phyloP scores from a whole-genome alignment of 805 yeast species.

The Teunomyces kruisii region DNA sequence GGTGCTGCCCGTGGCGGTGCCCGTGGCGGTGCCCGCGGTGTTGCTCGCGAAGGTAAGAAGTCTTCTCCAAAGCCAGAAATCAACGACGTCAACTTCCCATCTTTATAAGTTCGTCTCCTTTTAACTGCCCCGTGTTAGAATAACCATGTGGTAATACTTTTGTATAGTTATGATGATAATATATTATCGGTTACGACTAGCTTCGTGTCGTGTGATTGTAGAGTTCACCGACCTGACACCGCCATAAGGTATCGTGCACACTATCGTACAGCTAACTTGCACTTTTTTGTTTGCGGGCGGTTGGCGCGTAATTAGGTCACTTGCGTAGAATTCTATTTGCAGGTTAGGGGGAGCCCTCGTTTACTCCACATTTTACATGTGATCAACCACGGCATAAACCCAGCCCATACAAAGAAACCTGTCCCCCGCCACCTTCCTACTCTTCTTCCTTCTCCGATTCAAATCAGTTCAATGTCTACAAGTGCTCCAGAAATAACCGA shows the following conservation, averaged over 20 bases:
- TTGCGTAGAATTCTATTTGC: background rate
- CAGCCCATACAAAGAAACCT: no score
- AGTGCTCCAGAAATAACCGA: background rate
- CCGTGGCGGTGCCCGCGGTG: conserved; percentile 17
- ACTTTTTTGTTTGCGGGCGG: no score
- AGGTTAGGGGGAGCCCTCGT: background rate
- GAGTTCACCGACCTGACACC: no score
- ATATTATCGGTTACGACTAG: conserved; percentile 2
- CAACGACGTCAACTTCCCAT: conserved; percentile 71
- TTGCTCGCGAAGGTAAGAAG: conserved; percentile 13
- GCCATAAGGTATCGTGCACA: background rate
- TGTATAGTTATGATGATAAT: conserved; percentile 10
- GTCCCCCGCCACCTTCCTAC: background rate
- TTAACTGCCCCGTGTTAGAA: background rate
- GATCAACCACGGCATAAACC: background rate
- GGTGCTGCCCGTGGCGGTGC: conserved; percentile 21
- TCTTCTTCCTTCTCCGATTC: background rate
- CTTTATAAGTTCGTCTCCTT: conserved; percentile 40
- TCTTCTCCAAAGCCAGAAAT: conserved; percentile 30
- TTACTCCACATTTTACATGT: conserved; percentile 8
- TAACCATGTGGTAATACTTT: conserved; percentile 4
- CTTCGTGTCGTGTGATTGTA: background rate
- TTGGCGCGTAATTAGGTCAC: no score
- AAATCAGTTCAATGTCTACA: background rate
- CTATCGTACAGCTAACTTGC: background rate